Evolutionary conservation across 129 eudicot species (phyloP), one percentile per base, ranked within the genome.

Genomic region (Tanacetum coccineum): DNA sequence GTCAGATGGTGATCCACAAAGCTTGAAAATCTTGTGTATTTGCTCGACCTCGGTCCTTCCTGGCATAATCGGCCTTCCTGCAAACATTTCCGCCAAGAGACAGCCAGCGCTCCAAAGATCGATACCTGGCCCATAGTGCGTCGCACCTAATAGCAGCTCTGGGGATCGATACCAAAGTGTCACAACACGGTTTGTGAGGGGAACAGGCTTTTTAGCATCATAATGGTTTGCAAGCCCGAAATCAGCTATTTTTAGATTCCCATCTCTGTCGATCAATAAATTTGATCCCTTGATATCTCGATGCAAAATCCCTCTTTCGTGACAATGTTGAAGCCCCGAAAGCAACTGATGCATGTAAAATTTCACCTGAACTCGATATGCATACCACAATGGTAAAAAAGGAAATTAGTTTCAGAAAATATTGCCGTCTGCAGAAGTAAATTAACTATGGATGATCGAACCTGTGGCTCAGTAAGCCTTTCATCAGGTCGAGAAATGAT

Each of bases 21-120:
- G 88, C 80, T 80, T 85, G 68, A 88, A 85, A 13, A 88, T 88
- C 77, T 67, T 78, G 70, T 88, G 96, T 53, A 85, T 79, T 65
- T 88, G 96, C 72, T 88, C 15, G 14, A 85, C 91, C 94, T 83
- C 88, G 17, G 94, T 83, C 50, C 94, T 72, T 40, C 84, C 94
- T 3, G 94, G 89, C 86, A 86, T 64, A 60, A 83, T 81, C 30
- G 94, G 89, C 76, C 88, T 78, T 55, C 94, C 88, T 0, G 74
- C 80, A 73, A 83, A 83, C 94, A 86, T 86, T 71, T 86, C 94
- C 0, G 89, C 94, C 88, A 83, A 70, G 57, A 86, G 89, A 65
- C 94, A 86, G 0, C 94, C 94, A 8, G 88, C 94, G 28, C 94
- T 86, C 94, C 94, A 86, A 36, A 86, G 86, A 75, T 86, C 94